A percentile compares a stretch with the other conserved stretches of the same genome.
These are phyloP conservation scores for Leptosphaerulina australis DNA, from an alignment of 2,329 filamentous ascomycete species.

Conservation along the genomic window DNA sequence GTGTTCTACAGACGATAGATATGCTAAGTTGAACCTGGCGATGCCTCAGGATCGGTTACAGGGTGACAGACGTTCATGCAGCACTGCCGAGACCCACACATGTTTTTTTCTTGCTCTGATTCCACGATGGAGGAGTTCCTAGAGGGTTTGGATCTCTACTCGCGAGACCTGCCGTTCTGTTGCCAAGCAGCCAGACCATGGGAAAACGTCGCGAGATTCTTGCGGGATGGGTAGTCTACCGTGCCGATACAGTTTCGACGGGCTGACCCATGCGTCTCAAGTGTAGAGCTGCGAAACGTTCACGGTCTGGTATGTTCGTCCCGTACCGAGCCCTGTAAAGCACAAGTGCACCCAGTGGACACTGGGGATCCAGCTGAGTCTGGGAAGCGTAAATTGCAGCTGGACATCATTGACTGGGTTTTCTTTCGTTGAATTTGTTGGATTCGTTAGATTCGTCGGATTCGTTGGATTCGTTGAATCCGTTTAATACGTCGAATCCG, in stretches of 20 bases:
- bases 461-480: no score
- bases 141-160: conserved; percentile 2
- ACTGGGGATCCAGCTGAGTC: neutral
- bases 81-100: neutral
- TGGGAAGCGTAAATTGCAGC: neutral
- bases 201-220: conserved; percentile 1
- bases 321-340: neutral
- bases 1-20: neutral
- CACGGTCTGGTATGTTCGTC: neutral
- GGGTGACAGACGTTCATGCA: conserved; percentile 6
- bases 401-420: neutral
- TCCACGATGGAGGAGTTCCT: neutral
- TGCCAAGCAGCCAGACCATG: conserved; percentile 1
- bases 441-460: no score
- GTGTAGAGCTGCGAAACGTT: conserved; percentile 10
- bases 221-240: conserved; percentile 5
- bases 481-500: no score
- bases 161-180: conserved; percentile 5
- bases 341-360: neutral
- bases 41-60: conserved; percentile 10
- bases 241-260: conserved; percentile 4
- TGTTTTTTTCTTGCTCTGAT: conserved; percentile 4
- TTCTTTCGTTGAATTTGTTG: no score
- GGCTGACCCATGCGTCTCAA: conserved; percentile 13
- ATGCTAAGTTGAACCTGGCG: conserved; percentile 8